Base-by-base conservation (phyloP, 345 rosid species). In the Cardamine occulta region DNA sequence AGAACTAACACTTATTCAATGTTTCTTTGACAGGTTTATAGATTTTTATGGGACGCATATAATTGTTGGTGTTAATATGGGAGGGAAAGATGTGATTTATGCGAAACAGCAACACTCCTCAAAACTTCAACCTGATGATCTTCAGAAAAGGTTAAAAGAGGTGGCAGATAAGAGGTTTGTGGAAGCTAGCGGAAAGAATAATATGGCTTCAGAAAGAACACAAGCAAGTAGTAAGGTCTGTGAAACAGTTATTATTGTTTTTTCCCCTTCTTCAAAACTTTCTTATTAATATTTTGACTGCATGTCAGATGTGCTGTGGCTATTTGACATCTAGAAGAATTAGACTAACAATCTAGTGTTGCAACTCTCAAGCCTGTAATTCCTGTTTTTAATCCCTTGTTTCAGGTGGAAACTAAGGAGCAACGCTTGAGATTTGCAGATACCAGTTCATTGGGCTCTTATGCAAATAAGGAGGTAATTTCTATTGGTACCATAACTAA, bases 41-140 rank as follows among this genome's bases (percentile, higher is more conserved):
- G 89, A 93, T 74, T 82, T 42, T 14, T 93, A 78, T 80, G 98
- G 98, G 32, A 93, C 98, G 6, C 98, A 93, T 85, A 81, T 93
- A 57, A 83, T 91, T 68, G 91, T 88, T 80, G 90, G 97, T 66
- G 85, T 93, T 61, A 91, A 91, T 84, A 91, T 91, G 96, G 98
- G 98, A 74, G 98, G 96, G 61, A 91, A 91, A 84, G 97, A 91
- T 81, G 98, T 94, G 42, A 82, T 94, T 75, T 90, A 85, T 74
- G 77, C 90, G 55, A 91, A 94, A 68, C 96, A 94, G 68, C 93
- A 82, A 63, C 93, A 94, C 78, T 85, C 97, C 3, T 88, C 98
- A 48, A 74, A 62, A 70, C 88, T 90, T 57, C 92, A 83, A 71
- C 88, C 92, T 56, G 88, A 85, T 77, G 96, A 90, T 71, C 74